Conservation (phyloP, 2,329 filamentous ascomycete species). For the Fusarium transvaalense region DNA sequence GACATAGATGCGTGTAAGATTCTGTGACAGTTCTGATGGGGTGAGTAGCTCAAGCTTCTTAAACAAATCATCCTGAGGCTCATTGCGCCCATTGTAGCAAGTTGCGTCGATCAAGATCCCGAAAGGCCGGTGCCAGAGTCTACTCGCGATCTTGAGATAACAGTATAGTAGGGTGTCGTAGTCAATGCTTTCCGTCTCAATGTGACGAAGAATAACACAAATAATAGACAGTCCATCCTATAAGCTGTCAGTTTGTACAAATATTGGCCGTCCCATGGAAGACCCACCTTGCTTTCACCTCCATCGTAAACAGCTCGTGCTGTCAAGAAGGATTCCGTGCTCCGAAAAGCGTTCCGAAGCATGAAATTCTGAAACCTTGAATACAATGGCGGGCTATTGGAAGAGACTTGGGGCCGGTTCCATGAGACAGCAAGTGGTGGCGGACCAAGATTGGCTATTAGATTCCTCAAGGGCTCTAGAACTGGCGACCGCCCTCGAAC, state of each 20-base stretch:
- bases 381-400: slow-evolving; percentile 73
- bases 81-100: slow-evolving; percentile 76
- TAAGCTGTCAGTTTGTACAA: slow-evolving; percentile 24
- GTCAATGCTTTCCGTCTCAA: slow-evolving; percentile 74
- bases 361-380: slow-evolving; percentile 80
- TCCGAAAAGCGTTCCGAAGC: slow-evolving; percentile 75
- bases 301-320: slow-evolving; percentile 77
- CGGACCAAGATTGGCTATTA: slow-evolving; percentile 75
- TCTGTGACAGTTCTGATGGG: slow-evolving; percentile 70
- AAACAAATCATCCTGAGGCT: slow-evolving; percentile 74
- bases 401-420: slow-evolving; percentile 74
- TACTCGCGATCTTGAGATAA: slow-evolving; percentile 77
- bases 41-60: slow-evolving; percentile 72
- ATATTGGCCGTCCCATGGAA: background rate
- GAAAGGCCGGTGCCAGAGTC: slow-evolving; percentile 77
- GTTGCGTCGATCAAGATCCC: slow-evolving; percentile 77
- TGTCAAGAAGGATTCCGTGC: slow-evolving; percentile 73
- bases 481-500: slow-evolving; percentile 66
- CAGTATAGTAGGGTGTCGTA: slow-evolving; percentile 75
- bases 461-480: slow-evolving; percentile 69
- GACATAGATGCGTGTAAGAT: slow-evolving; percentile 72
- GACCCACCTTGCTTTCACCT: slow-evolving; percentile 73
- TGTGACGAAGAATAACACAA: slow-evolving; percentile 75
- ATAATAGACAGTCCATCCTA: slow-evolving; percentile 76
- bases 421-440: slow-evolving; percentile 76